phyloP scores from a whole-genome alignment of 83 land plant genomes.

The Picea abies region DNA sequence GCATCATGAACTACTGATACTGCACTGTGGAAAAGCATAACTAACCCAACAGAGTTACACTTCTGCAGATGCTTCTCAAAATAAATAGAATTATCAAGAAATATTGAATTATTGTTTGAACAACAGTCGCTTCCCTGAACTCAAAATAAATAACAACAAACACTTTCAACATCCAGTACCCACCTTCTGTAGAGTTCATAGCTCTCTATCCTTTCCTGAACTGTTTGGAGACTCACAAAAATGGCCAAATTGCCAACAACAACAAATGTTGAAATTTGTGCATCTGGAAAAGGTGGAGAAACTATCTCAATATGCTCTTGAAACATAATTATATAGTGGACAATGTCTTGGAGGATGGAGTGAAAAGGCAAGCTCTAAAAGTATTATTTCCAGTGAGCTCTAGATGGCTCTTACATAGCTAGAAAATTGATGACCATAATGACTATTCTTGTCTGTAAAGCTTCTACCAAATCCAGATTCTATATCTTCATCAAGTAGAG shows the following conservation, averaged over 20 bases:
- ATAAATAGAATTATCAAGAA: background rate
- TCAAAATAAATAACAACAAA: background rate
- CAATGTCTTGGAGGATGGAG: background rate
- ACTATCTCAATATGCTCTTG: constrained; percentile 53
- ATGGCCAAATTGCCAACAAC: constrained; percentile 37
- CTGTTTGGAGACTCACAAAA: constrained; percentile 60
- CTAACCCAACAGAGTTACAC: background rate
- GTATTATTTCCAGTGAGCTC: too few relatives aligned
- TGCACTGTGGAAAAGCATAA: constrained; percentile 27
- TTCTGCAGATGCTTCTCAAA: background rate
- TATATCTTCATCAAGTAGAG: too few relatives aligned
- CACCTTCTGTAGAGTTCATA: constrained; percentile 34
- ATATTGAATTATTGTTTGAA: background rate
- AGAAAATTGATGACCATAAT: too few relatives aligned
- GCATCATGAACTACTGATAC: constrained; percentile 59
- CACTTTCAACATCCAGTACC: background rate
- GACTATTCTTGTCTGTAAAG: too few relatives aligned
- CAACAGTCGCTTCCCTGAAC: background rate
- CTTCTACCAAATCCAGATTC: too few relatives aligned
- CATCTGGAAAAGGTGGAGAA: constrained; percentile 32
- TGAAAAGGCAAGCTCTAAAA: background rate
- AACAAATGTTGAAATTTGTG: constrained; percentile 32
- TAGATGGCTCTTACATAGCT: too few relatives aligned
- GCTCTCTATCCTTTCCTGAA: constrained; percentile 46
- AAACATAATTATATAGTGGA: background rate